phyloP scores from a whole-genome alignment of 805 yeast species.

The Wickerhamiella azyma region DNA sequence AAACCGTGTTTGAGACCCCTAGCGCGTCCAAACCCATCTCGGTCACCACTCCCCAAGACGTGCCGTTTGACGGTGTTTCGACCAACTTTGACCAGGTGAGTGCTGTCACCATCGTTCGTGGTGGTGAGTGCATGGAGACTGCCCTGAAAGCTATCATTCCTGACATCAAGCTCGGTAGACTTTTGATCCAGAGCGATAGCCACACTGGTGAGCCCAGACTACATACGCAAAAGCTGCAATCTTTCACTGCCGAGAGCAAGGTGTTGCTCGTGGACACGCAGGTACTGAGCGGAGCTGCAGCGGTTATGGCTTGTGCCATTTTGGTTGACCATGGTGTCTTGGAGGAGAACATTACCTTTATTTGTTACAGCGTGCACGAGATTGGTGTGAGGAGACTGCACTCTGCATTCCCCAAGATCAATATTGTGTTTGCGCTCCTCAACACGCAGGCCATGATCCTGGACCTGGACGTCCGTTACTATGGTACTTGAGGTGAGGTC shows the following conservation, averaged over 20 bases:
- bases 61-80: conserved; percentile 21
- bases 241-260: conserved; percentile 21
- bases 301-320: conserved; percentile 87
- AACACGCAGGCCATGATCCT: conserved; percentile 44
- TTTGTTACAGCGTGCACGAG: conserved; percentile 64
- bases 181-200: conserved; percentile 77
- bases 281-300: conserved; percentile 81
- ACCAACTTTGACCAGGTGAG: conserved; percentile 36
- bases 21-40: conserved; percentile 19
- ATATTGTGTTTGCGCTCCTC: conserved; percentile 54
- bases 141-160: conserved; percentile 68
- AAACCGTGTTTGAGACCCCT: conserved; percentile 25
- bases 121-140: conserved; percentile 84
- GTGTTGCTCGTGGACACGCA: conserved; percentile 76
- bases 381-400: conserved; percentile 59
- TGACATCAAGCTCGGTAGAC: conserved; percentile 64
- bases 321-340: conserved; percentile 65
- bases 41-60: conserved; percentile 35
- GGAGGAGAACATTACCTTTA: conserved; percentile 48
- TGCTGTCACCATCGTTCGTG: conserved; percentile 70
- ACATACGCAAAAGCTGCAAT: conserved; percentile 67
- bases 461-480: conserved; percentile 63
- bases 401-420: conserved; percentile 59
- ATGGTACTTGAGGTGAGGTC: conserved; percentile 42
- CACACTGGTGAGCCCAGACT: conserved; percentile 88